Percentiles rank a stretch among this genome's conserved stretches.
Conservation (phyloP, 2,329 filamentous ascomycete species). For the Aspergillus ibericus region DNA sequence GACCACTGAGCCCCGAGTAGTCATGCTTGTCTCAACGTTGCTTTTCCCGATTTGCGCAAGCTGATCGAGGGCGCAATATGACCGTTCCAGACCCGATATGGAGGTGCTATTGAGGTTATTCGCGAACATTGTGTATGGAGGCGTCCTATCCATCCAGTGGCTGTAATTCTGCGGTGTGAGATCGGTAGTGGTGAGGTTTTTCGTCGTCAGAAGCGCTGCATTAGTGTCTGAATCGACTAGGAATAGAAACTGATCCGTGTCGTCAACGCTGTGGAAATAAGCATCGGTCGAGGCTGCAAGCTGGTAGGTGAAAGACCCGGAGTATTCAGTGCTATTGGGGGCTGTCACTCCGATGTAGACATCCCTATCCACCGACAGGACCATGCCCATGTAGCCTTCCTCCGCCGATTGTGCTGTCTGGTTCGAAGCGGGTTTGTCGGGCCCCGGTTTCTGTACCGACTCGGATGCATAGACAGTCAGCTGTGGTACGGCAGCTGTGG, state of each 20-base stretch:
- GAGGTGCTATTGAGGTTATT: conserved; percentile 59
- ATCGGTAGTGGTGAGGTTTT: conserved; percentile 59
- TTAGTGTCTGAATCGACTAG: conserved; percentile 83
- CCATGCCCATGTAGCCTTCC: conserved; percentile 69
- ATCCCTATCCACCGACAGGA: conserved; percentile 61
- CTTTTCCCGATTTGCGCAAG: conserved; percentile 64
- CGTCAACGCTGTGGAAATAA: conserved; percentile 66
- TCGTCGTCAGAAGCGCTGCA: conserved; percentile 76
- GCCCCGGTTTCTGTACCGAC: conserved; percentile 66
- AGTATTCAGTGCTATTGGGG: conserved; percentile 62
- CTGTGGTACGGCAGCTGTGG: conserved; percentile 61
- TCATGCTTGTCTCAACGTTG: conserved; percentile 65
- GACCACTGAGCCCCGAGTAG: conserved; percentile 63
- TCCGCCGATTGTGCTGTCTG: conserved; percentile 54
- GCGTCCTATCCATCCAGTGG: conserved; percentile 58
- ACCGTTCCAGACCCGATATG: conserved; percentile 71
- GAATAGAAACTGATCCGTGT: conserved; percentile 59
- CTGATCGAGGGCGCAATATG: conserved; percentile 75
- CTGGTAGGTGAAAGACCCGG: conserved; percentile 73
- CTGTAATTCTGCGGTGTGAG: conserved; percentile 51
- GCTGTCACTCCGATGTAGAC: conserved; percentile 77
- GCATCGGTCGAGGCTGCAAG: conserved; percentile 79
- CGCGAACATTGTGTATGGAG: conserved; percentile 77
- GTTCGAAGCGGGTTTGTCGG: conserved; percentile 47
- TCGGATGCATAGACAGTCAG: conserved; percentile 68